phyloP scores from a whole-genome alignment of 768 basidiomycete species.

The Sporobolomyces pararoseus region DNA sequence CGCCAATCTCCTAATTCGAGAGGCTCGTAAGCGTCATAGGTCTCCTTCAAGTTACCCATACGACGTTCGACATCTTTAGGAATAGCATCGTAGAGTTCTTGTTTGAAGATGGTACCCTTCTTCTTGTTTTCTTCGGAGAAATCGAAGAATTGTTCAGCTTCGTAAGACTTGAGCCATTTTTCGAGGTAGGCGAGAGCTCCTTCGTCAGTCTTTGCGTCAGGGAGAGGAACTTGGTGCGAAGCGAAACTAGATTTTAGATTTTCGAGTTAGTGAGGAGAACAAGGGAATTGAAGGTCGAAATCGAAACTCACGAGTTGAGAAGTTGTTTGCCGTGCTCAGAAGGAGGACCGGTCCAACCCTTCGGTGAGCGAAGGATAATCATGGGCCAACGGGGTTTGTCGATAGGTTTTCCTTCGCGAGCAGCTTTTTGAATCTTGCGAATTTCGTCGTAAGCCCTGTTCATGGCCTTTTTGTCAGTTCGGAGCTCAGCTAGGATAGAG shows the following conservation, averaged over 20 bases:
- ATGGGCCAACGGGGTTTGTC: conserved; percentile 89
- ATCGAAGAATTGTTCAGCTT: conserved; percentile 64
- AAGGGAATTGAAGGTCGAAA: too few relatives aligned
- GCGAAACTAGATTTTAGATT: too few relatives aligned
- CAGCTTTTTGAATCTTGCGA: conserved; percentile 68
- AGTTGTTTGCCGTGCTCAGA: conserved; percentile 39
- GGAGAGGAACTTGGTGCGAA: conserved; percentile 84
- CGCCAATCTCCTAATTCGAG: conserved; percentile 68
- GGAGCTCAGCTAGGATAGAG: too few relatives aligned
- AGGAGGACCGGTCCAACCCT: conserved; percentile 52
- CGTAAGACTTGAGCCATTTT: conserved; percentile 71
- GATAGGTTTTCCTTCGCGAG: conserved; percentile 66
- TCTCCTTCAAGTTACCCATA: conserved; percentile 42
- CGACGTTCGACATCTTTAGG: conserved; percentile 38
- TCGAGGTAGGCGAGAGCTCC: conserved; percentile 65
- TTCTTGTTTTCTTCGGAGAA: conserved; percentile 17
- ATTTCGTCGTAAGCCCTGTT: conserved; percentile 49
- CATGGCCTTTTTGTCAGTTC: too few relatives aligned
- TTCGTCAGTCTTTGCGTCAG: conserved; percentile 61
- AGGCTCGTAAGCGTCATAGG: conserved; percentile 61
- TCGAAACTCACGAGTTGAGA: conserved; percentile 36
- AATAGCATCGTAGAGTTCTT: conserved; percentile 26
- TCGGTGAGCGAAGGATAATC: conserved; percentile 78
- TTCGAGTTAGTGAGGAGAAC: too few relatives aligned
- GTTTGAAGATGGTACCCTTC: conserved; percentile 19